A percentile compares a stretch with the other conserved stretches of the same genome.
Evolutionary conservation across 345 rosid species (phyloP).

Genomic region (Fremontodendron californicum): DNA sequence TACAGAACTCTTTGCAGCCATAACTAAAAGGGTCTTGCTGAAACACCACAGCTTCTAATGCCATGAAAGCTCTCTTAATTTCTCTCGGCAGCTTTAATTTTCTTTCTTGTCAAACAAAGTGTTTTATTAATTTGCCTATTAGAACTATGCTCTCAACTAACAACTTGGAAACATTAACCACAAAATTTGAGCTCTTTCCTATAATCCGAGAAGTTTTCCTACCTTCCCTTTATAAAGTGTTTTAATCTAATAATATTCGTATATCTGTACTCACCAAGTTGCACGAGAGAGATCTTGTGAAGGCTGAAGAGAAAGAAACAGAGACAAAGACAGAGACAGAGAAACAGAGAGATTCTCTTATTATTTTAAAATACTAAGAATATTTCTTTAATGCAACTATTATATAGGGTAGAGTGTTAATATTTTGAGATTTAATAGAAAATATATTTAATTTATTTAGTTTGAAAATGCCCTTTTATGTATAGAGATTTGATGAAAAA

Average conservation of each 20-base stretch:
- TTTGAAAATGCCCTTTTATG: too few relatives aligned
- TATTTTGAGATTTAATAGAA: too few relatives aligned
- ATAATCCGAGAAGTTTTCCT: not conserved
- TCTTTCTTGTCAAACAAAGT: not conserved
- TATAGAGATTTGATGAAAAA: not conserved
- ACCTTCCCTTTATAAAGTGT: conserved; percentile 7
- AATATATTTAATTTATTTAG: too few relatives aligned
- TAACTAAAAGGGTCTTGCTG: conserved; percentile 30
- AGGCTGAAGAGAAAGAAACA: conserved; percentile 13
- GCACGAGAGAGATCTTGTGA: conserved; percentile 20
- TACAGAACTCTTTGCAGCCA: conserved; percentile 13
- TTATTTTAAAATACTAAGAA: not conserved
- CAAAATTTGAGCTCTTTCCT: not conserved
- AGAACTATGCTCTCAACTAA: not conserved
- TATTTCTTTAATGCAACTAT: not conserved
- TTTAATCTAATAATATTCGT: not conserved
- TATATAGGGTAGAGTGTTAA: too few relatives aligned
- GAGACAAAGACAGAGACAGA: not conserved
- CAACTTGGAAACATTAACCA: not conserved
- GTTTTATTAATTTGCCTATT: not conserved
- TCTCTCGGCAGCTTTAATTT: not conserved
- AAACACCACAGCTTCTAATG: conserved; percentile 31
- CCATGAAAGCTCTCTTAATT: conserved; percentile 21
- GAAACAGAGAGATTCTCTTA: conserved; percentile 19
- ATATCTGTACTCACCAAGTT: not conserved